phyloP scores from a whole-genome alignment of 495 filamentous ascomycete species.

The Neurospora cerealis region DNA sequence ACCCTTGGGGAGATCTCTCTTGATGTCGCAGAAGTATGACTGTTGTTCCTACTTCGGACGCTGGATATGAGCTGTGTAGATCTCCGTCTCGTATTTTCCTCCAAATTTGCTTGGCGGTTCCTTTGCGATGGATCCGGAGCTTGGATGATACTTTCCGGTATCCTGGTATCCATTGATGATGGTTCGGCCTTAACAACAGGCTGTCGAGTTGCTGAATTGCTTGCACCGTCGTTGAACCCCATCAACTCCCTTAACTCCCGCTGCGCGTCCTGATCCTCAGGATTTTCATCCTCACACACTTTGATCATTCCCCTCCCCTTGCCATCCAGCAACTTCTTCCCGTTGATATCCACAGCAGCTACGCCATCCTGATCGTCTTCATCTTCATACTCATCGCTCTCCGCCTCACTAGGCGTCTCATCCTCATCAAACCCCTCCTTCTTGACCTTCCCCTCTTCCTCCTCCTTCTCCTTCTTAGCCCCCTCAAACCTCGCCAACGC shows the following conservation, averaged over 20 bases:
- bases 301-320: conserved; percentile 55
- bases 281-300: conserved; percentile 62
- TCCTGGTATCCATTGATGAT: not conserved
- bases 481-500: conserved; percentile 64
- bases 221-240: conserved; percentile 4
- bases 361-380: conserved; percentile 17
- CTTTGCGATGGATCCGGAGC: not conserved
- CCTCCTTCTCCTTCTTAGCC: conserved; percentile 36
- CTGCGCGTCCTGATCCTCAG: conserved; percentile 46
- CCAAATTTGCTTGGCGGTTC: not conserved
- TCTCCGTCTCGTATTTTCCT: not conserved
- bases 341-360: conserved; percentile 46
- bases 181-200: not conserved
- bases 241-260: conserved; percentile 52
- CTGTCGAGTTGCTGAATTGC: not conserved
- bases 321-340: conserved; percentile 46
- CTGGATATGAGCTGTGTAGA: not conserved
- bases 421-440: conserved; percentile 27
- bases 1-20: not conserved
- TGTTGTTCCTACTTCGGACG: not conserved
- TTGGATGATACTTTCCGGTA: not conserved
- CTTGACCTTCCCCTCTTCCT: conserved; percentile 12
- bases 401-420: conserved; percentile 25
- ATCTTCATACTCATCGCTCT: conserved; percentile 33
- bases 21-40: not conserved